Conservation (phyloP, 2,329 filamentous ascomycete species). For the Phoma sp. region DNA sequence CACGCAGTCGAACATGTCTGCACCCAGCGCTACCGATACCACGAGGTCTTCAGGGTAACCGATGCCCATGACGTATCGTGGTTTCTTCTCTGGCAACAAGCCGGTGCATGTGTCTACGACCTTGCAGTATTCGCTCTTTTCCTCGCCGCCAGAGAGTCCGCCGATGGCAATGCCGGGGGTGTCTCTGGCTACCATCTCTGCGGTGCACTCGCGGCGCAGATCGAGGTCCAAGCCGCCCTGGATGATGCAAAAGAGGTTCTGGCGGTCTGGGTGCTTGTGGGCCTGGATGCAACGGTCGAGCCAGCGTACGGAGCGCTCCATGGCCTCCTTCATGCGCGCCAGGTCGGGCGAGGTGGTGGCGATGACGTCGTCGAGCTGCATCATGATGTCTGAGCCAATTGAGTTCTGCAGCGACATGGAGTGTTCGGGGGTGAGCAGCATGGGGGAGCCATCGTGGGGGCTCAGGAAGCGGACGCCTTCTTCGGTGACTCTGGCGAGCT, state of each 20-base stretch:
- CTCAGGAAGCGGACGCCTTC: conserved; percentile 95
- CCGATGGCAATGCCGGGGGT: conserved; percentile 98
- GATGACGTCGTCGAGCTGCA: conserved; percentile 98
- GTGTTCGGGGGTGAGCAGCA: conserved; percentile 97
- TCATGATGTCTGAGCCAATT: conserved; percentile 93
- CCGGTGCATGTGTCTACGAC: conserved; percentile 88
- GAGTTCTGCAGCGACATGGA: conserved; percentile 95
- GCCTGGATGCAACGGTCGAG: conserved; percentile 92
- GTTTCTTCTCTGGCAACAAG: conserved; percentile 85
- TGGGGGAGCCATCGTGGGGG: conserved; percentile 91
- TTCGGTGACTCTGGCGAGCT: conserved; percentile 92
- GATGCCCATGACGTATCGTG: conserved; percentile 99
- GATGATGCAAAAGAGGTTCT: conserved; percentile 98
- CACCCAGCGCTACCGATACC: conserved; percentile 89
- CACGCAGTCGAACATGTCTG: conserved; percentile 99
- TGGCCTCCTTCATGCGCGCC: conserved; percentile 88
- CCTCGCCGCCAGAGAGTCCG: conserved; percentile 91
- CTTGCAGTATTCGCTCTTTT: conserved; percentile 88
- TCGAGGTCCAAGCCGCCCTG: conserved; percentile 92
- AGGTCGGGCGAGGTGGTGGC: conserved; percentile 93
- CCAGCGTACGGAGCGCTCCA: conserved; percentile 94
- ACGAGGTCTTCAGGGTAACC: conserved; percentile 96
- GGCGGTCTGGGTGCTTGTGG: conserved; percentile 79
- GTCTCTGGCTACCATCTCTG: conserved; percentile 85
- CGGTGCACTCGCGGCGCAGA: conserved; percentile 81